Evolutionary conservation across 495 filamentous ascomycete species (phyloP).

Genomic region (Podospora conica): DNA sequence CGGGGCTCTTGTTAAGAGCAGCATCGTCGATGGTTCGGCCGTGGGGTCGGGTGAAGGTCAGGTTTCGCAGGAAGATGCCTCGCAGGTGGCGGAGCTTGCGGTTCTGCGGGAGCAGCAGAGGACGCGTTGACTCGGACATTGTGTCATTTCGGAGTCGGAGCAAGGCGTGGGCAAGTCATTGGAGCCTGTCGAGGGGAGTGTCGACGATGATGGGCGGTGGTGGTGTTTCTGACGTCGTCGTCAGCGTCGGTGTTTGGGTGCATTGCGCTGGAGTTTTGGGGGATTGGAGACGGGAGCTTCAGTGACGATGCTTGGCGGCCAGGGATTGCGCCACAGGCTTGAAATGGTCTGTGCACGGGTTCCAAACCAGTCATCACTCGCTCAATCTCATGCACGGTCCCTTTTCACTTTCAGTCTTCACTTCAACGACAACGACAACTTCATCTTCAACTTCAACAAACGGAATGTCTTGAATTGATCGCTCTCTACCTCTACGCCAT

Average conservation of each 20-base stretch:
- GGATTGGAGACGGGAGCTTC: background rate
- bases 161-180: background rate
- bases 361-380: background rate
- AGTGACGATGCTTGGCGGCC: background rate
- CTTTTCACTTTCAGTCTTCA: background rate
- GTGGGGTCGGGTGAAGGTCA: conserved; percentile 57
- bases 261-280: background rate
- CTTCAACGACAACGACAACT: too few species aligned
- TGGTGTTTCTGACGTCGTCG: background rate
- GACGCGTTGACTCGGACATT: conserved; percentile 37
- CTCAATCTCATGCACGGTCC: background rate
- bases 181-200: background rate
- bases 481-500: background rate
- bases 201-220: background rate
- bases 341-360: background rate
- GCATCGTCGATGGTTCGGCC: conserved; percentile 82
- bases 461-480: background rate
- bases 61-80: conserved; percentile 81
- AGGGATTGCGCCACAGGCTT: background rate
- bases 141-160: conserved; percentile 20
- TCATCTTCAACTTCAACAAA: background rate
- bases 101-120: conserved; percentile 59
- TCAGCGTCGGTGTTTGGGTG: background rate
- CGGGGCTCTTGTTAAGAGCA: conserved; percentile 66
- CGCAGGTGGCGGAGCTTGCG: conserved; percentile 83